Evolutionary conservation across 75 land plant species (phyloP), one percentile per base, ranked within the genome.

Genomic region (Sequoia sempervirens): DNA sequence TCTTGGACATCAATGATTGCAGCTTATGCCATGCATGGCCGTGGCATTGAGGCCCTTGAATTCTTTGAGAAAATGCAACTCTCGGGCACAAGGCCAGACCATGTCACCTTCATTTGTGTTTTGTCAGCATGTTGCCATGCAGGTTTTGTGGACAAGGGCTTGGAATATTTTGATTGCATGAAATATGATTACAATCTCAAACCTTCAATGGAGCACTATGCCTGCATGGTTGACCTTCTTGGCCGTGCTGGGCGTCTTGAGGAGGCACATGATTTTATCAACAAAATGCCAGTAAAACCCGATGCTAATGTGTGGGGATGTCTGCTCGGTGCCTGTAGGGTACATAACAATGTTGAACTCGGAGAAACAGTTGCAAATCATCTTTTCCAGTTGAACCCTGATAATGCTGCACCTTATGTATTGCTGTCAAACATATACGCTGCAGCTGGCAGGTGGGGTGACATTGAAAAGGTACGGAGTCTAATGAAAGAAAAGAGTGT

Each of bases 1-100:
- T 86, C 87, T 20, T 84, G 87, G 87, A 86, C 85, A 83, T 80
- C 86, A 61, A 30, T 83, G 20, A 83, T 83, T 74, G 78, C 75
- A 75, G 89, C 85, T 4, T 89, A 82, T 52, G 23, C 75, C 36
- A 82, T 84, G 54, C 50, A 32, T 41, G 88, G 83, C 7, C 36
- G 58, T 28, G 41, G 43, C 45, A 82, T 83, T 70, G 89, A 88
- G 30, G 85, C 88, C 1, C 80, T 90, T 34, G 43, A 76, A 13
- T 47, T 85, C 73, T 88, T 85, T 83, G 69, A 52, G 34, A 58
- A 80, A 28, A 88, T 88, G 89, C 75, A 37, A 73, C 81, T 80
- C 47, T 12, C 14, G 61, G 81, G 58, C 47, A 50, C 17, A 80
- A 28, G 17, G 38, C 81, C 66, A 38, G 54, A 80, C 58, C 56